Evolutionary conservation across 805 yeast genomes (phyloP).

Genomic region (Candida pini): DNA sequence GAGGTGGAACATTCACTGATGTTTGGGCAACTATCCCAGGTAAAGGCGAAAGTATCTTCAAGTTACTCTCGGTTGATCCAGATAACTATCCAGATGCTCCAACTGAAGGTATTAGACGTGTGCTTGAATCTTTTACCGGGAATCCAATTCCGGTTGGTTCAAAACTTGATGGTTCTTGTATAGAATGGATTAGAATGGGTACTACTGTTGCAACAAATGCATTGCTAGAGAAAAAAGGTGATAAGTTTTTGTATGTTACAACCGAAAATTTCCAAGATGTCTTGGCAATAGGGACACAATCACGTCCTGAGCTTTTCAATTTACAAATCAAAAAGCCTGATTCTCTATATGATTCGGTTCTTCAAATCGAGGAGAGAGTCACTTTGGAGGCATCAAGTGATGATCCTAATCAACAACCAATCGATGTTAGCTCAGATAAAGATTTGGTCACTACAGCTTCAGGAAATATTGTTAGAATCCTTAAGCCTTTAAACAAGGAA

Average conservation of each 20-base stretch:
- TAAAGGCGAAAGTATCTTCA: slow-evolving; percentile 32
- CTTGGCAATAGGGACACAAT: slow-evolving; percentile 28
- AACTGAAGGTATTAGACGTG: slow-evolving; percentile 21
- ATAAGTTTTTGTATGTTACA: slow-evolving; percentile 17
- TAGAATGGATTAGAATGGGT: slow-evolving; percentile 23
- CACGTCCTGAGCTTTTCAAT: slow-evolving; percentile 21
- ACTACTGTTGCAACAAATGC: slow-evolving; percentile 25
- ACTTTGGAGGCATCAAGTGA: slow-evolving; percentile 22
- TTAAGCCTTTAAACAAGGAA: slow-evolving; percentile 19
- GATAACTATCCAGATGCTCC: slow-evolving; percentile 22
- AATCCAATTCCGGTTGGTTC: slow-evolving; percentile 12
- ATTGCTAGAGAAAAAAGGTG: slow-evolving; percentile 18
- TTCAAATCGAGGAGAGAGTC: slow-evolving; percentile 17
- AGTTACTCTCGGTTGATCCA: slow-evolving; percentile 22
- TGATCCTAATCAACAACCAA: slow-evolving; percentile 17
- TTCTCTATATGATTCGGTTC: slow-evolving; percentile 11
- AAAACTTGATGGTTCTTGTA: slow-evolving; percentile 13
- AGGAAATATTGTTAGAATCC: slow-evolving; percentile 16
- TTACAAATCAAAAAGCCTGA: slow-evolving; percentile 14
- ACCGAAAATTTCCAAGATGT: slow-evolving; percentile 28
- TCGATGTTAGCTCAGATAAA: slow-evolving; percentile 10
- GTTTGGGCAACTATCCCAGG: slow-evolving; percentile 40
- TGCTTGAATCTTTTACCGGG: slow-evolving; percentile 15
- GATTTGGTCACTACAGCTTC: slow-evolving; percentile 8
- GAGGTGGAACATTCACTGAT: slow-evolving; percentile 44